These are phyloP conservation scores for Fagopyrum tataricum DNA, from an alignment of 148 eudicot species.

Conservation along the genomic window DNA sequence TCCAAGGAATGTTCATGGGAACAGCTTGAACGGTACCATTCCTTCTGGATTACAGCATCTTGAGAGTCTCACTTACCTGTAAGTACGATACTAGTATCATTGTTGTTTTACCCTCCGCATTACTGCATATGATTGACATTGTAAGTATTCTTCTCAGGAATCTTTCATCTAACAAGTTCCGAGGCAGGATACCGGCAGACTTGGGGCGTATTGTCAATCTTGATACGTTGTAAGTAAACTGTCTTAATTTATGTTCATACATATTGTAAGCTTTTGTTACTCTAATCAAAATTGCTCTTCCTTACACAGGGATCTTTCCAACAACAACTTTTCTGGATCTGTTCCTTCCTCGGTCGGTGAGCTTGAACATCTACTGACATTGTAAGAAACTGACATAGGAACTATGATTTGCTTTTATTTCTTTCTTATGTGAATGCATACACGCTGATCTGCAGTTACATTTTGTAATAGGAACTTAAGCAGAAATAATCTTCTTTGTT, in stretches of 20 bases:
- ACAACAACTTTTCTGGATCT: constrained; percentile 47
- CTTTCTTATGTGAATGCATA: background rate
- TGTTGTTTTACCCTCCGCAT: background rate
- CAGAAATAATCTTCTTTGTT: constrained; percentile 38
- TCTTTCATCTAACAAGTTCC: constrained; percentile 52
- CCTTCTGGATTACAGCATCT: constrained; percentile 49
- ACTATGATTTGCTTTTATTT: background rate
- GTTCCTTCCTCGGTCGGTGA: constrained; percentile 65
- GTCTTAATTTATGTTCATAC: background rate
- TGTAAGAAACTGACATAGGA: constrained; percentile 29
- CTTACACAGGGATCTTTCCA: constrained; percentile 49
- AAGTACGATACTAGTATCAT: constrained; percentile 17
- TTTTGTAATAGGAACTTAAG: constrained; percentile 42
- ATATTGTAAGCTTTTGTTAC: background rate
- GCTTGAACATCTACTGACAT: constrained; percentile 59
- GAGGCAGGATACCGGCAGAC: constrained; percentile 50
- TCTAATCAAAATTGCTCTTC: background rate
- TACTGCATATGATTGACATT: background rate
- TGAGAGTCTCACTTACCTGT: constrained; percentile 68
- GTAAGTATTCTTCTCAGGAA: constrained; percentile 28
- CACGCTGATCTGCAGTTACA: background rate
- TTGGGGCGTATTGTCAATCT: constrained; percentile 54
- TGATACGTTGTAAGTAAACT: constrained; percentile 48
- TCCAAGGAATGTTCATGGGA: constrained; percentile 56
- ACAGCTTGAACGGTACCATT: constrained; percentile 50